phyloP scores from a whole-genome alignment of 345 rosid species.

The Viola odorata region DNA sequence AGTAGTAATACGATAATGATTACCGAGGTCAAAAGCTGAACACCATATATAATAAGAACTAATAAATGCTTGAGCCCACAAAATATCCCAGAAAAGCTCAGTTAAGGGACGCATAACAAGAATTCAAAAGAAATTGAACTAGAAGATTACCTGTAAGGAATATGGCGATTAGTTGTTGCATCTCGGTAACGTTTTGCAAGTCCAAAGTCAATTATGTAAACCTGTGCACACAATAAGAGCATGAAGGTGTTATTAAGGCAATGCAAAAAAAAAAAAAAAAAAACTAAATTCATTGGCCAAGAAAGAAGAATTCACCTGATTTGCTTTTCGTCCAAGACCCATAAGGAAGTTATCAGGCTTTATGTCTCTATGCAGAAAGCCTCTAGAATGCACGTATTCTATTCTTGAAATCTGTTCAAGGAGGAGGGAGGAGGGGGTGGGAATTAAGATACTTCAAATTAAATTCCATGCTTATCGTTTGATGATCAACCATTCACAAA shows the following conservation, averaged over 20 bases:
- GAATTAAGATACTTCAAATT: not conserved
- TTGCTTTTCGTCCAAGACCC: constrained; percentile 76
- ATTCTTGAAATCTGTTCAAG: constrained; percentile 51
- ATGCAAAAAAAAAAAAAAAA: not conserved
- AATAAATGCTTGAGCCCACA: not conserved
- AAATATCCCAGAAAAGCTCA: not conserved
- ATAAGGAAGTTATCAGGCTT: constrained; percentile 79
- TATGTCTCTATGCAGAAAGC: constrained; percentile 77
- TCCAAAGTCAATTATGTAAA: constrained; percentile 82
- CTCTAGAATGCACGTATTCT: constrained; percentile 72
- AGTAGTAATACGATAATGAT: not conserved
- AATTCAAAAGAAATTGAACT: not conserved
- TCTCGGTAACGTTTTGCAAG: constrained; percentile 85
- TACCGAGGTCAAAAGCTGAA: not conserved
- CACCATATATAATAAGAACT: not conserved
- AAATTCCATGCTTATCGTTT: not conserved
- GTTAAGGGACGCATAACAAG: not conserved
- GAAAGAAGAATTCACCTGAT: constrained; percentile 38
- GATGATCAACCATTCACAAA: not conserved
- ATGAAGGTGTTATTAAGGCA: not conserved
- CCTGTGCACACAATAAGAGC: constrained; percentile 35
- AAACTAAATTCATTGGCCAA: not conserved
- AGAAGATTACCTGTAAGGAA: constrained; percentile 62
- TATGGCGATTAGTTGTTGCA: constrained; percentile 71
- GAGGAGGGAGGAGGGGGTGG: not conserved